Base-by-base conservation (phyloP, 1,139 yeast species). In the Candida labiduridarum region DNA sequence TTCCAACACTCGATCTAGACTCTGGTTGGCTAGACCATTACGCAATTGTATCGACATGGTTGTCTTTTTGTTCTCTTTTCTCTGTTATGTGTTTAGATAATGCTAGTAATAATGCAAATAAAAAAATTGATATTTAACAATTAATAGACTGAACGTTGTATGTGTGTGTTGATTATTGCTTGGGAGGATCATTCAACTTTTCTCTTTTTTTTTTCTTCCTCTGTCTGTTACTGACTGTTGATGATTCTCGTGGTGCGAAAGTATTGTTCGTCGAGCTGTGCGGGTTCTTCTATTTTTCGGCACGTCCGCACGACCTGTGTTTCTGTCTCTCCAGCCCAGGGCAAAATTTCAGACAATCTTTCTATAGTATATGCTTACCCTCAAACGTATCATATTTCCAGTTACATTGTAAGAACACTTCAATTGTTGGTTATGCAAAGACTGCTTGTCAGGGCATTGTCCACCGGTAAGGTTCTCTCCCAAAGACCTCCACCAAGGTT, bases 1-100 rank as follows among this genome's bases (percentile, higher is more conserved):
- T 64, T 91, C 97, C 49, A 94, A 76, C 10, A 86, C 90, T 57
- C 87, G 82, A 62, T 87, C 94, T 45, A 90, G 74, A 18, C 92
- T 76, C 60, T 79, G 83, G 59, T 72, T 73, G 47, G 72, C 72
- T 65, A 81, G 76, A 47, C 85, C 86, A 61, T 80, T 81, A 62
- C 80, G 72, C 62, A 82, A 69, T 54, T 74, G 78, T 58, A 82
- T 79, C 41, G 85, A 81, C 86, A 82, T 82, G 18, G 29, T 25
- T 25, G 29, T 25, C 29, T 25, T 9, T 25, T 11, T 14, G 9
- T 41, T 14, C n/a, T 31, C 15, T 12, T n/a, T 30, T 31, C 11
- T 14, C 5, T 38, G 25, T 3, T 45, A n/a, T 38, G 11, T 14
- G 29, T 38, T 30, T 29, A 2, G 3, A n/a, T 22, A 30, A 44